phyloP scores from a whole-genome alignment of 2,329 filamentous ascomycete species.

The Apiospora marii region DNA sequence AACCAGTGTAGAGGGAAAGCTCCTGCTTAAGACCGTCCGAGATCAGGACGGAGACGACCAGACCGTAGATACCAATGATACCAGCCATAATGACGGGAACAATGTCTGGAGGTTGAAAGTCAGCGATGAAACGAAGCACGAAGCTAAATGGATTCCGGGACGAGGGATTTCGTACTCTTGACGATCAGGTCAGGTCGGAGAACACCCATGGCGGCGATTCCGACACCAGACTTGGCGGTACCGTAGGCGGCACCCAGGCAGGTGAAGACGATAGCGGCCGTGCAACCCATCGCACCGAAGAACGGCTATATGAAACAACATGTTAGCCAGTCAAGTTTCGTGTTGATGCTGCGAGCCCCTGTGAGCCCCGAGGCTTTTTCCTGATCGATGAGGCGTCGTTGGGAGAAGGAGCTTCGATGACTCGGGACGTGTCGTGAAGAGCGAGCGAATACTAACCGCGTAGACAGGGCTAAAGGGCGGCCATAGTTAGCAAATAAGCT shows the following conservation, averaged over 20 bases:
- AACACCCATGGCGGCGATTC: constrained; percentile 98
- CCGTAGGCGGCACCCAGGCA: constrained; percentile 97
- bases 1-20: constrained; percentile 79
- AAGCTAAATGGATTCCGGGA: constrained; percentile 21
- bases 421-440: constrained; percentile 25
- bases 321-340: constrained; percentile 1
- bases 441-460: constrained; percentile 78
- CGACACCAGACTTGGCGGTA: constrained; percentile 98
- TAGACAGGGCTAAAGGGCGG: constrained; percentile 82
- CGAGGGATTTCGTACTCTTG: constrained; percentile 79
- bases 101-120: constrained; percentile 72
- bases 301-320: constrained; percentile 60
- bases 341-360: neutral
- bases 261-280: constrained; percentile 93
- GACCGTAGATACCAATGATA: constrained; percentile 99
- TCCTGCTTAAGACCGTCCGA: constrained; percentile 79
- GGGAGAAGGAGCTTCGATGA: constrained; percentile 13
- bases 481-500: constrained; percentile 35
- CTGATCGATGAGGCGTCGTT: constrained; percentile 22
- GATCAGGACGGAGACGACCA: constrained; percentile 88
- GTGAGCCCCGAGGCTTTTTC: constrained; percentile 4
- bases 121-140: constrained; percentile 29
- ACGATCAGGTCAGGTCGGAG: constrained; percentile 97
- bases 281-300: constrained; percentile 88
- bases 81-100: constrained; percentile 99